Conservation (phyloP, 164 flowering plant genomes). For the Litsea cubeba region DNA sequence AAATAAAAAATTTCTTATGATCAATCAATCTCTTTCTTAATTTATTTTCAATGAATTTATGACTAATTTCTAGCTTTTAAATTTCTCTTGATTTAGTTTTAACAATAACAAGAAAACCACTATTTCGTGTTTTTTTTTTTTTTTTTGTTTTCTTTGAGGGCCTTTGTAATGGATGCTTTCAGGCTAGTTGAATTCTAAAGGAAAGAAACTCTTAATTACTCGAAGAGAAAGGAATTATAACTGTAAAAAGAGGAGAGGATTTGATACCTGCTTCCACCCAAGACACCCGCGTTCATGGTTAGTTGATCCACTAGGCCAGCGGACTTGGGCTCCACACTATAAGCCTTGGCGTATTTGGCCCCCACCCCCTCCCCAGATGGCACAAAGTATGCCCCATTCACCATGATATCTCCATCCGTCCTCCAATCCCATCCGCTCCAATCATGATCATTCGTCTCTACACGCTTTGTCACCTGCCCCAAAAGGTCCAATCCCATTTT, state of each 20-base stretch:
- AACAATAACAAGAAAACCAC: too few relatives aligned
- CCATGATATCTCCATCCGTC: slow-evolving; percentile 75
- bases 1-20: too few relatives aligned
- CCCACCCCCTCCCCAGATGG: slow-evolving; percentile 64
- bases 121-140: too few relatives aligned
- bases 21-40: too few relatives aligned
- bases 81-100: too few relatives aligned
- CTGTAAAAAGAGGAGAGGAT: not conserved
- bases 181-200: too few relatives aligned
- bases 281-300: slow-evolving; percentile 70
- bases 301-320: slow-evolving; percentile 54
- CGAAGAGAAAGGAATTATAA: not conserved
- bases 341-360: slow-evolving; percentile 45
- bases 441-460: slow-evolving; percentile 53
- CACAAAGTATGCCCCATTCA: slow-evolving; percentile 84
- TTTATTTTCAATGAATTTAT: too few relatives aligned
- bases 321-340: slow-evolving; percentile 66
- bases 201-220: not conserved
- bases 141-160: not conserved
- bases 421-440: slow-evolving; percentile 88
- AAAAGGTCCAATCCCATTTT: too few relatives aligned
- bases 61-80: too few relatives aligned
- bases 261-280: slow-evolving; percentile 52
- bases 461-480: slow-evolving; percentile 73
- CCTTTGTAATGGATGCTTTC: not conserved